Conservation (phyloP, 106 monocot genomes). For the Amphibolis antarctica region DNA sequence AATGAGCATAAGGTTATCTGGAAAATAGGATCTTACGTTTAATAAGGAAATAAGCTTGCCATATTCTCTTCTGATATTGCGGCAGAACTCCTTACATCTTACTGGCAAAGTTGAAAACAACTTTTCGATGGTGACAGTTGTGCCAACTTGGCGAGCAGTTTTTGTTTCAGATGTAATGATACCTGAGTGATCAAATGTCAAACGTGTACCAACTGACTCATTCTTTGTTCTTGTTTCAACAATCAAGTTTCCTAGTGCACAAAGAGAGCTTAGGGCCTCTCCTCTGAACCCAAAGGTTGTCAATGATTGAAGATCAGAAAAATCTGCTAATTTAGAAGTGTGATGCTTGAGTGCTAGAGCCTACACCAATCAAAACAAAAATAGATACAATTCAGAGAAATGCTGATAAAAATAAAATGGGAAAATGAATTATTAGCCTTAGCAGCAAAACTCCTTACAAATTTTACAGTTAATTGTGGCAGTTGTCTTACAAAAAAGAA, state of each 20-base stretch:
- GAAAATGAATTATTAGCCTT: too few species aligned
- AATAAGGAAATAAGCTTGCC: conserved; percentile 82
- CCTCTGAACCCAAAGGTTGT: conserved; percentile 96
- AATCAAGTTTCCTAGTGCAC: conserved; percentile 67
- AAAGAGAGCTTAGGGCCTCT: conserved; percentile 93
- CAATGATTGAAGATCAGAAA: conserved; percentile 68
- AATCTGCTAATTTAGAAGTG: conserved; percentile 83
- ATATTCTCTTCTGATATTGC: conserved; percentile 81
- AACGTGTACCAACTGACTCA: conserved; percentile 72
- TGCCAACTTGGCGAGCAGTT: conserved; percentile 81
- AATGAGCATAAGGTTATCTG: too few species aligned
- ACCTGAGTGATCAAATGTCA: conserved; percentile 74
- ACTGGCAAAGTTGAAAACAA: conserved; percentile 91
- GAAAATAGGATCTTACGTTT: conserved; percentile 46
- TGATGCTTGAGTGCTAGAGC: conserved; percentile 77
- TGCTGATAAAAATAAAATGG: too few species aligned
- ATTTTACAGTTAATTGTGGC: background rate
- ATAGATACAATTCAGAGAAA: background rate
- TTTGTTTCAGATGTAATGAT: conserved; percentile 51
- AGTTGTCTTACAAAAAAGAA: background rate
- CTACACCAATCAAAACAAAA: conserved; percentile 29
- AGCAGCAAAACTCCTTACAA: background rate
- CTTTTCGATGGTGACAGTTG: conserved; percentile 77
- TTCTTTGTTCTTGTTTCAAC: conserved; percentile 83
- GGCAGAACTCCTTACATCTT: conserved; percentile 74